Conservation (phyloP, 208 protist genomes). For the Acanthamoeba castellanii region DNA sequence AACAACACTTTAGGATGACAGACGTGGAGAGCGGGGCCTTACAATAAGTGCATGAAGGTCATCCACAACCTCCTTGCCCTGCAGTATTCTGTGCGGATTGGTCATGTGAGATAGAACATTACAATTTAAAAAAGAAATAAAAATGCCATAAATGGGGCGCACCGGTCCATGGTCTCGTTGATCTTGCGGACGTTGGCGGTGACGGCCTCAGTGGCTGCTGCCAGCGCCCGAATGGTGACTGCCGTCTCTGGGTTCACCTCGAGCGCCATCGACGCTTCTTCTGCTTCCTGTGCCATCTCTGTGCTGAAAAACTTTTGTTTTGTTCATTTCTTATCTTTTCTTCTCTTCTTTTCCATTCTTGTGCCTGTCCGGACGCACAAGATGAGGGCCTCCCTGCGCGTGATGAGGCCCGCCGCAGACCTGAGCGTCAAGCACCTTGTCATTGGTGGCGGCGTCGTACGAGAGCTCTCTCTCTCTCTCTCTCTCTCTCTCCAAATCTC, state of each 20-base stretch:
- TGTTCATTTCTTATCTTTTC: too few relatives aligned
- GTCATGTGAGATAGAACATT: too few relatives aligned
- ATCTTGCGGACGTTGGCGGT: background rate
- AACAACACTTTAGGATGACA: background rate
- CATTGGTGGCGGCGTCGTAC: conserved; percentile 12
- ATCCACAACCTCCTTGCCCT: background rate
- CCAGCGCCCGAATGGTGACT: background rate
- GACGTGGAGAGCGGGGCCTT: background rate
- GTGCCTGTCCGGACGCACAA: too few relatives aligned
- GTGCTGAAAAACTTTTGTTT: too few relatives aligned
- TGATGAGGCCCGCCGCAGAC: background rate
- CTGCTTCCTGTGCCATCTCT: too few relatives aligned
- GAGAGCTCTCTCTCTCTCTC: background rate
- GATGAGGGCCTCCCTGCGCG: conserved; percentile 11
- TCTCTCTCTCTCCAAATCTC: background rate
- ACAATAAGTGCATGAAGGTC: background rate
- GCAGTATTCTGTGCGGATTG: background rate
- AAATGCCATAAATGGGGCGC: background rate
- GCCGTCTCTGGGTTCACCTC: background rate
- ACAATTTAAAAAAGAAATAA: background rate
- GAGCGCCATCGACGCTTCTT: background rate
- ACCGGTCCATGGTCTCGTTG: background rate
- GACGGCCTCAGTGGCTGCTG: background rate
- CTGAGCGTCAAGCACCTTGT: conserved; percentile 27
- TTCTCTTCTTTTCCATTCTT: background rate